Evolutionary conservation across 1,284 basidiomycete species (phyloP).

Genomic region (Earliella scabrosa): DNA sequence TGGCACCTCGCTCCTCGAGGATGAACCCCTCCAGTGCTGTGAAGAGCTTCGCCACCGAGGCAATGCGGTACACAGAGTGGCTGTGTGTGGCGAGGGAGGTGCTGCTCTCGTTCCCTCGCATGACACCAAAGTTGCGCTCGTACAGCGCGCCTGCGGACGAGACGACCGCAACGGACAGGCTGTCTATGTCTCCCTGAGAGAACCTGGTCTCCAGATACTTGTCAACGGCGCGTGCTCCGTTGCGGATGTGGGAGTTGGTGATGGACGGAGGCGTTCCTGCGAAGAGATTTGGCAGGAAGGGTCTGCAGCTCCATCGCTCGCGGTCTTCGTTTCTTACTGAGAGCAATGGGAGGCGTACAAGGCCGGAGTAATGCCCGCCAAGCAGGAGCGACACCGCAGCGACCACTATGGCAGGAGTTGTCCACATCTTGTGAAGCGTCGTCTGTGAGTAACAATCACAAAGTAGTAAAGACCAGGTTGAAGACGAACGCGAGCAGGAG

Average conservation of each 20-base stretch:
- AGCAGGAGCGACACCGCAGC: no score
- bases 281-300: constrained; percentile 19
- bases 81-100: constrained; percentile 14
- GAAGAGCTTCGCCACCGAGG: constrained; percentile 53
- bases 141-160: constrained; percentile 13
- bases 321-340: no score
- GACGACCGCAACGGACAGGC: constrained; percentile 21
- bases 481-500: no score
- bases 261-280: constrained; percentile 7
- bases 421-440: no score
- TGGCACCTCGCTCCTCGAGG: constrained; percentile 44
- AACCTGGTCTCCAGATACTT: constrained; percentile 8
- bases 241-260: constrained; percentile 2
- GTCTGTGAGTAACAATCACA: no score
- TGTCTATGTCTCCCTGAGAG: constrained; percentile 19
- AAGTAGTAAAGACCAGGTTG: no score
- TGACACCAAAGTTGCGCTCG: constrained; percentile 19
- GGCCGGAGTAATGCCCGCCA: no score
- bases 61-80: constrained; percentile 33
- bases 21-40: constrained; percentile 49
- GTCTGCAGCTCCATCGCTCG: constrained; percentile 17
- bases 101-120: constrained; percentile 19
- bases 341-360: no score
- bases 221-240: constrained; percentile 1
- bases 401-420: no score